Evolutionary conservation across 176 grass and related monocot species (phyloP), one percentile per base, ranked within the genome.

Genomic region (Triticum dicoccoides): DNA sequence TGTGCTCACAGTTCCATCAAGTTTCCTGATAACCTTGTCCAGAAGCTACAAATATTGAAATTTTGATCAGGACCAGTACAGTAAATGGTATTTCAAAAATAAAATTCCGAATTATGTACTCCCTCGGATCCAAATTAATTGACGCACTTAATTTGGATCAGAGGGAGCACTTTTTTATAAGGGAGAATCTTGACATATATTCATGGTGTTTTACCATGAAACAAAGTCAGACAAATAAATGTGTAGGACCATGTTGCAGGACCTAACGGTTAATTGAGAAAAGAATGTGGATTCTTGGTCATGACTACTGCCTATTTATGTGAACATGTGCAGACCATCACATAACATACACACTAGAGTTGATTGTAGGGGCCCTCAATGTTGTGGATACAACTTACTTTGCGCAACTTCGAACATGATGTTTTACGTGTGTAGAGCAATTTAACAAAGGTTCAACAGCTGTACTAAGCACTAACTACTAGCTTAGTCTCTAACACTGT

Each of bases 1-100:
- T 70, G 88, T 89, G 82, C 90, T 94, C 52, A 91, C 85, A 61
- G 90, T 94, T 33, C 82, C 84, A 89, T 99, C 94, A 83, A 96
- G 88, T 88, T 96, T 96, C 77, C 63, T 90, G 74, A 85, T 92
- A 76, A 99, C 90, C 80, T 91, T 94, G 61, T 96, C 94, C 89
- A 96, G 85, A 86, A 96, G 86, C 96, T 98, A 84, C 82, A 91
- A 23, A 76, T 25, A 88, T 65, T 69, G 25, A 90, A 85, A 85
- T 10, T 56, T 45, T 70, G 24, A 80, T 92, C 13, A 95, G 78
- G 85, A 79, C 14, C 1, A 38, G 54, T 67, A 47, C 30, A 80
- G 11, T 5, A 83, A 86, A 84, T 42, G 37, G 23, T 87, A 69
- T 54, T 58, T 15, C 38, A 77, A 77, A 49, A 78, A 59, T 1